phyloP scores from a whole-genome alignment of 345 rosid species.

The Mangifera indica region DNA sequence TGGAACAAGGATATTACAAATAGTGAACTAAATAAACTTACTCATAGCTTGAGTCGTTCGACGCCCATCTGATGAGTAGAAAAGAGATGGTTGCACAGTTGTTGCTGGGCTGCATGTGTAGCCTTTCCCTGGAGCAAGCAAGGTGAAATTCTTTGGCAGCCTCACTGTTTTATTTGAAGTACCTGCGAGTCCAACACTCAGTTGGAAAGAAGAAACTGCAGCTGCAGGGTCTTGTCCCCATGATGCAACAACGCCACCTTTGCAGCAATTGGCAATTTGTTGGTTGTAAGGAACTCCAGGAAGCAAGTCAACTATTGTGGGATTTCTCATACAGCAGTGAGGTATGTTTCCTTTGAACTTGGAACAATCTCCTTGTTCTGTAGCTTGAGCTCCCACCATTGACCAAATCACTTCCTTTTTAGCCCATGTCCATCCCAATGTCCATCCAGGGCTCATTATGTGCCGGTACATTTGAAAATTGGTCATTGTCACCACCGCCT shows the following conservation, averaged over 20 bases:
- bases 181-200: slow-evolving; percentile 45
- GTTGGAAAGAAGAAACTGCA: slow-evolving; percentile 38
- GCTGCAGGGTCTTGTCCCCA: slow-evolving; percentile 46
- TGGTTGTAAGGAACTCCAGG: slow-evolving; percentile 46
- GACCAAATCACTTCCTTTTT: slow-evolving; percentile 53
- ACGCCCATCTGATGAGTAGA: slow-evolving; percentile 33
- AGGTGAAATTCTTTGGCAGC: slow-evolving; percentile 47
- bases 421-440: slow-evolving; percentile 45
- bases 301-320: slow-evolving; percentile 47
- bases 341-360: slow-evolving; percentile 48
- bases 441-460: slow-evolving; percentile 49
- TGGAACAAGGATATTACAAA: no score
- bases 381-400: slow-evolving; percentile 48
- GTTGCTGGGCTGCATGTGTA: slow-evolving; percentile 47
- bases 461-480: slow-evolving; percentile 48
- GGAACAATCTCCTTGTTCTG: slow-evolving; percentile 55
- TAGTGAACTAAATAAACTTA: slow-evolving; percentile 15
- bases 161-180: slow-evolving; percentile 44
- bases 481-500: slow-evolving; percentile 44
- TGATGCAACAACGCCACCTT: slow-evolving; percentile 39
- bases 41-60: slow-evolving; percentile 40
- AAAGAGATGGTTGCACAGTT: slow-evolving; percentile 29
- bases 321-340: slow-evolving; percentile 41
- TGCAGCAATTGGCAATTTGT: slow-evolving; percentile 47
- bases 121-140: slow-evolving; percentile 44